A percentile compares a stretch with the other conserved stretches of the same genome.
Conservation (phyloP, 2,329 filamentous ascomycete species). For the Geosmithia putterillii region DNA sequence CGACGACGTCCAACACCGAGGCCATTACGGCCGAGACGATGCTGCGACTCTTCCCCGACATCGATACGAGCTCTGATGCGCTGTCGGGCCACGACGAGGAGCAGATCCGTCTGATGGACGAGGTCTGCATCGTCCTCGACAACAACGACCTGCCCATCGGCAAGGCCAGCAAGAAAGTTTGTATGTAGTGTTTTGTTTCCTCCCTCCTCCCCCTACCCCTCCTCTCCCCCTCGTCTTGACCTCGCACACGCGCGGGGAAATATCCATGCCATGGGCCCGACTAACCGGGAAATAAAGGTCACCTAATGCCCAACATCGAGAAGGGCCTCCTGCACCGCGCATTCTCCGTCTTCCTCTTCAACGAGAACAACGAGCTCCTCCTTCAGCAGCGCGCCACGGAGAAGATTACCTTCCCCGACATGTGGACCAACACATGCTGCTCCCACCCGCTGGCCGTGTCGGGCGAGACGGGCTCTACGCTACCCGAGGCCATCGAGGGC, state of each 20-base stretch:
- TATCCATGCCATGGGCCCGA: neutral
- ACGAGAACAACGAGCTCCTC: slow-evolving; percentile 81
- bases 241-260: neutral
- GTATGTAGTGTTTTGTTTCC: slow-evolving; percentile 39
- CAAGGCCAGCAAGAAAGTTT: slow-evolving; percentile 95
- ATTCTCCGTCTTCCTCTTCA: slow-evolving; percentile 97
- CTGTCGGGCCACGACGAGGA: slow-evolving; percentile 91
- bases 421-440: slow-evolving; percentile 99
- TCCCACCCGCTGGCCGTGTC: slow-evolving; percentile 90
- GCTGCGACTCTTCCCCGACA: slow-evolving; percentile 77
- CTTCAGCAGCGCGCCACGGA: slow-evolving; percentile 90
- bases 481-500: slow-evolving; percentile 69
- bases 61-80: slow-evolving; percentile 57
- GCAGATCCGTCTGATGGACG: slow-evolving; percentile 96
- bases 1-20: slow-evolving; percentile 37
- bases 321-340: slow-evolving; percentile 91
- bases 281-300: slow-evolving; percentile 43
- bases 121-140: slow-evolving; percentile 94
- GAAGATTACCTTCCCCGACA: slow-evolving; percentile 98
- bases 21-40: slow-evolving; percentile 79
- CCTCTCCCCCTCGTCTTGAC: neutral
- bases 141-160: slow-evolving; percentile 87
- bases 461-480: slow-evolving; percentile 74
- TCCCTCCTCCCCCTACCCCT: neutral
- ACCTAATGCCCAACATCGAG: slow-evolving; percentile 98